phyloP scores from a whole-genome alignment of 257 asterid species.

The Solanum paucissectum region DNA sequence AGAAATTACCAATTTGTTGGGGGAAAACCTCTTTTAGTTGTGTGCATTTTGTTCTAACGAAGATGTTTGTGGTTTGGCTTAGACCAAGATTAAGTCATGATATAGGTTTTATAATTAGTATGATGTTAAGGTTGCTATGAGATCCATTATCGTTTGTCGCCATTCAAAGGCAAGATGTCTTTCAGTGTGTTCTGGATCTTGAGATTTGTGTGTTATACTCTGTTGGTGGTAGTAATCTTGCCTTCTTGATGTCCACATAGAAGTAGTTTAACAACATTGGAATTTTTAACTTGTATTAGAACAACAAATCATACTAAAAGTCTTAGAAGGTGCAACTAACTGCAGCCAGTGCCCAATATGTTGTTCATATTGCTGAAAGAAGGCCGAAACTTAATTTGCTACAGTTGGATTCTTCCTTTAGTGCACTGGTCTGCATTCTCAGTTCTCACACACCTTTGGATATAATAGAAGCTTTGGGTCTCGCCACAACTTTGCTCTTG shows the following conservation, averaged over 20 bases:
- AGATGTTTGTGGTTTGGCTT: not conserved
- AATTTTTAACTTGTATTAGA: not conserved
- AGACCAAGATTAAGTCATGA: not conserved
- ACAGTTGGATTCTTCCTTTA: not conserved
- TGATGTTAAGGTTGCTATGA: not conserved
- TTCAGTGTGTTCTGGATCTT: not conserved
- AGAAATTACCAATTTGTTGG: not conserved
- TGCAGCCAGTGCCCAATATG: not conserved
- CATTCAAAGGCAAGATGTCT: not conserved
- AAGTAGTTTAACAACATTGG: not conserved
- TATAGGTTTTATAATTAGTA: not conserved
- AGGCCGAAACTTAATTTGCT: not conserved
- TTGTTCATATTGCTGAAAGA: not conserved
- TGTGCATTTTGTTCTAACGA: not conserved
- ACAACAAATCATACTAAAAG: not conserved
- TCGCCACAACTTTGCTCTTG: not conserved
- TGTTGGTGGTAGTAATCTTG: not conserved
- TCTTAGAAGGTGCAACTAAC: not conserved
- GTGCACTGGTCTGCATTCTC: not conserved
- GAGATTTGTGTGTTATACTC: not conserved
- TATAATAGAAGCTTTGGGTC: not conserved
- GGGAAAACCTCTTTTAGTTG: not conserved
- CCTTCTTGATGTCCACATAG: not conserved
- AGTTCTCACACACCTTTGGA: not conserved
- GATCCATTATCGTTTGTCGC: not conserved